Conservation (phyloP, 208 protist species). For the Leishmania arabica region DNA sequence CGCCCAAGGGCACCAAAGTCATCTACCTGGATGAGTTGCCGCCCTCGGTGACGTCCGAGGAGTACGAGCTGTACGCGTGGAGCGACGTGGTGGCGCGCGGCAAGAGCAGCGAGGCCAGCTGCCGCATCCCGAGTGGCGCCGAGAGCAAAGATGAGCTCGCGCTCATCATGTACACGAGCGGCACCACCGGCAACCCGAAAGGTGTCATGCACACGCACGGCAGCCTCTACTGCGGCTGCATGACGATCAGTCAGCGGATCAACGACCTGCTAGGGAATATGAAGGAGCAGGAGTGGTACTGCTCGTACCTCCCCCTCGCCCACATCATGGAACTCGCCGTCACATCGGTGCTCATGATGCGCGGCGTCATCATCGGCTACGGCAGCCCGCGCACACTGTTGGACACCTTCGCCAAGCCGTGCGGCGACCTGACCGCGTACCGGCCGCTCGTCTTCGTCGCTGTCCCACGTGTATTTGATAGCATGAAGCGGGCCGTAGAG, state of each 20-base stretch:
- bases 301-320: conserved; percentile 91
- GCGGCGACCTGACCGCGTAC: conserved; percentile 83
- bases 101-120: conserved; percentile 25
- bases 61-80: conserved; percentile 53
- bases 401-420: conserved; percentile 70
- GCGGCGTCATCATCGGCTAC: conserved; percentile 77
- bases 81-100: conserved; percentile 57
- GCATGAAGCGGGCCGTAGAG: conserved; percentile 83
- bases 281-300: conserved; percentile 72
- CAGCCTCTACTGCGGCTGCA: conserved; percentile 61
- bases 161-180: conserved; percentile 93
- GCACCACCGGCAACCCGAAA: conserved; percentile 91
- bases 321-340: conserved; percentile 92
- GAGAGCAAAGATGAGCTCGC: conserved; percentile 54
- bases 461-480: conserved; percentile 90
- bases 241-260: conserved; percentile 50
- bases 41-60: conserved; percentile 26
- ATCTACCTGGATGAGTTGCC: conserved; percentile 72
- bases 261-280: conserved; percentile 46
- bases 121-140: conserved; percentile 34
- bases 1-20: conserved; percentile 33
- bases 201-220: conserved; percentile 87
- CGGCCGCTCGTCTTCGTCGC: conserved; percentile 68
- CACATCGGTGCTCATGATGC: conserved; percentile 59
- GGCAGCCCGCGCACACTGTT: conserved; percentile 73